Conservation (phyloP, 805 yeast genomes). For the Limtongozyma cylindracea region DNA sequence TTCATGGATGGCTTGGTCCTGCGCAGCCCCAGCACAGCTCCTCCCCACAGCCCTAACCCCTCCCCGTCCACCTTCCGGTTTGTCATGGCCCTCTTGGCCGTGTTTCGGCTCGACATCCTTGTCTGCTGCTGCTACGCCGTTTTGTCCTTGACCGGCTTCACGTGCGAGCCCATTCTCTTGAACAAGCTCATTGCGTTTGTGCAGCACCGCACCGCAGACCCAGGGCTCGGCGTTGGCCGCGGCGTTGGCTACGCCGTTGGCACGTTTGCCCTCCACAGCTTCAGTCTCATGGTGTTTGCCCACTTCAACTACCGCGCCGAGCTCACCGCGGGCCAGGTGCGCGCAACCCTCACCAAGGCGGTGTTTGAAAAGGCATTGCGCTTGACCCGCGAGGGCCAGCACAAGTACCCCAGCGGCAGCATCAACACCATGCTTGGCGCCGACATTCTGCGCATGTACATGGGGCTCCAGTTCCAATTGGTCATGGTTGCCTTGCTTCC, state of each 20-base stretch:
- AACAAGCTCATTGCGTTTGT: conserved; percentile 1
- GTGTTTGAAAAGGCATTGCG: conserved; percentile 3
- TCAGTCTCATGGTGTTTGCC: conserved; percentile 1
- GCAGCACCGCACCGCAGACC: background rate
- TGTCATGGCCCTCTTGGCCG: background rate
- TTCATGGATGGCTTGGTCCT: too few species aligned
- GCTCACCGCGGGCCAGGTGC: conserved; percentile 2
- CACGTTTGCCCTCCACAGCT: conserved; percentile 1
- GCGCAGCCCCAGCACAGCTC: too few species aligned
- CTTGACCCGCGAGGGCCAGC: conserved; percentile 2
- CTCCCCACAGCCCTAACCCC: too few species aligned
- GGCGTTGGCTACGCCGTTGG: conserved; percentile 2
- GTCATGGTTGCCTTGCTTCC: conserved; percentile 1
- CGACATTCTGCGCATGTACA: conserved; percentile 3
- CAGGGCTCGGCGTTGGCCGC: background rate
- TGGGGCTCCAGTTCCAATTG: conserved; percentile 1
- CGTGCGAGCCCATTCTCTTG: conserved; percentile 1
- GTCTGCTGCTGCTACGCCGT: background rate
- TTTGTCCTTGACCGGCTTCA: conserved; percentile 1
- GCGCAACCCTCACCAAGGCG: conserved; percentile 2
- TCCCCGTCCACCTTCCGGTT: background rate
- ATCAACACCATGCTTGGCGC: conserved; percentile 3
- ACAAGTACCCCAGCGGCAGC: conserved; percentile 2
- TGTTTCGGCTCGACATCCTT: conserved; percentile 1
- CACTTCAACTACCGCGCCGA: conserved; percentile 2